Conservation (phyloP, 2,329 filamentous ascomycete species). For the Aspergillus candidus region DNA sequence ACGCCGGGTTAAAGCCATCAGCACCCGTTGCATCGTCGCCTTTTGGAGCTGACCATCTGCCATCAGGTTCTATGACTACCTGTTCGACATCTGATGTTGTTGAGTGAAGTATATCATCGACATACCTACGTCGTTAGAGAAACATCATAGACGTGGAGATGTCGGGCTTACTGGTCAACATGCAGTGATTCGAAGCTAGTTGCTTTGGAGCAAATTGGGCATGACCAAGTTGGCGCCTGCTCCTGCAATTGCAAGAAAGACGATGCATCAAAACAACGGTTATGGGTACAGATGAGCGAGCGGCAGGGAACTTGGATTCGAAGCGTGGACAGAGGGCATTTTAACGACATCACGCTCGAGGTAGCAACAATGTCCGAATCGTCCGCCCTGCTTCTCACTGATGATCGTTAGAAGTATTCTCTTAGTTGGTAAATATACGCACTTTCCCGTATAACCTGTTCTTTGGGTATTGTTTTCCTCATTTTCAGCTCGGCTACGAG, state of each 20-base stretch:
- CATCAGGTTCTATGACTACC: conserved; percentile 83
- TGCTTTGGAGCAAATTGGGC: conserved; percentile 82
- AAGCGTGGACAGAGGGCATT: conserved; percentile 84
- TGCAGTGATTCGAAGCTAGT: conserved; percentile 76
- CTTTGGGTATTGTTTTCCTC: conserved; percentile 68
- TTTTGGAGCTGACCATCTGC: conserved; percentile 60
- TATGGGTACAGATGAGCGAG: conserved; percentile 73
- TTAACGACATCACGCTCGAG: conserved; percentile 81
- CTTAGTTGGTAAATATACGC: conserved; percentile 15
- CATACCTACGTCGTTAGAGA: conserved; percentile 55
- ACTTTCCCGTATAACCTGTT: conserved; percentile 80
- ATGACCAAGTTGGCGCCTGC: conserved; percentile 94
- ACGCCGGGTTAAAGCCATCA: conserved; percentile 32
- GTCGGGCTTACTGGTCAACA: conserved; percentile 67
- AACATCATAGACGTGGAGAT: not conserved
- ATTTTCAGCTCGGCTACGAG: conserved; percentile 62
- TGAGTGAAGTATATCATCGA: conserved; percentile 73
- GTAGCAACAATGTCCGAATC: conserved; percentile 87
- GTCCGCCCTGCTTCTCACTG: conserved; percentile 73
- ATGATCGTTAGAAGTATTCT: conserved; percentile 13
- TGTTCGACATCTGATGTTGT: conserved; percentile 70
- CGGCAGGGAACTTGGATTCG: conserved; percentile 75
- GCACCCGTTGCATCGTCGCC: conserved; percentile 37
- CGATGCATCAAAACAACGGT: conserved; percentile 89
- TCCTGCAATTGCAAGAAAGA: conserved; percentile 92